Conservation (phyloP, 805 yeast species). For the Yarrowia osloensis region DNA sequence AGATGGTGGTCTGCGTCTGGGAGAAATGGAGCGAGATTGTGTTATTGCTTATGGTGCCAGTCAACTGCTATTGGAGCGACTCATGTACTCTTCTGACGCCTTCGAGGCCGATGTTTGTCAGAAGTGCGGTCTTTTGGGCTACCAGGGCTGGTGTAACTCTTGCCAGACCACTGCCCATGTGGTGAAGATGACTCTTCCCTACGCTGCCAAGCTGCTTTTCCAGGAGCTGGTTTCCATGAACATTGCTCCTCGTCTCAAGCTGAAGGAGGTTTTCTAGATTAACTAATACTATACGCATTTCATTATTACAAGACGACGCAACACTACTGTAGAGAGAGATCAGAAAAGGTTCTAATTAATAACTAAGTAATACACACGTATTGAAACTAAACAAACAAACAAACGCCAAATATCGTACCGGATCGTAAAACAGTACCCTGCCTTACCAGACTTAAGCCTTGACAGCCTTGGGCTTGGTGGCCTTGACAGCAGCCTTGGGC, state of each 20-base stretch:
- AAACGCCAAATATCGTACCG: slow-evolving; percentile 24
- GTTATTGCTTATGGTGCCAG: slow-evolving; percentile 99
- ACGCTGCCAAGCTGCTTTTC: slow-evolving; percentile 96
- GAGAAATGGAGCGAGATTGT: slow-evolving; percentile 99
- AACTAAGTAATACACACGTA: slow-evolving; percentile 27
- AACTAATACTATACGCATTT: slow-evolving; percentile 12
- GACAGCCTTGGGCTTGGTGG: slow-evolving; percentile 36
- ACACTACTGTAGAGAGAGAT: background rate
- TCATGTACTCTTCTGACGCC: slow-evolving; percentile 96
- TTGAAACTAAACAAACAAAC: slow-evolving; percentile 28
- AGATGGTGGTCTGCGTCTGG: slow-evolving; percentile 98
- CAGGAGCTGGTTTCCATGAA: slow-evolving; percentile 98
- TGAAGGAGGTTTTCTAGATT: slow-evolving; percentile 76
- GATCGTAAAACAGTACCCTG: slow-evolving; percentile 9
- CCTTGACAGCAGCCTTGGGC: slow-evolving; percentile 41
- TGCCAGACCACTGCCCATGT: slow-evolving; percentile 87
- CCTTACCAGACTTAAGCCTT: slow-evolving; percentile 38
- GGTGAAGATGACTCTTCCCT: slow-evolving; percentile 93
- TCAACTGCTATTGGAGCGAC: slow-evolving; percentile 85
- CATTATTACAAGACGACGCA: background rate
- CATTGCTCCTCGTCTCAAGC: slow-evolving; percentile 90
- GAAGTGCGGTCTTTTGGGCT: slow-evolving; percentile 94
- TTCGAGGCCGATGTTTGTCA: slow-evolving; percentile 96
- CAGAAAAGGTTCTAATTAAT: slow-evolving; percentile 17
- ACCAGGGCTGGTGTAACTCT: slow-evolving; percentile 96